Base-by-base conservation (phyloP, 2,329 filamentous ascomycete species). In the Cladosporium velox region DNA sequence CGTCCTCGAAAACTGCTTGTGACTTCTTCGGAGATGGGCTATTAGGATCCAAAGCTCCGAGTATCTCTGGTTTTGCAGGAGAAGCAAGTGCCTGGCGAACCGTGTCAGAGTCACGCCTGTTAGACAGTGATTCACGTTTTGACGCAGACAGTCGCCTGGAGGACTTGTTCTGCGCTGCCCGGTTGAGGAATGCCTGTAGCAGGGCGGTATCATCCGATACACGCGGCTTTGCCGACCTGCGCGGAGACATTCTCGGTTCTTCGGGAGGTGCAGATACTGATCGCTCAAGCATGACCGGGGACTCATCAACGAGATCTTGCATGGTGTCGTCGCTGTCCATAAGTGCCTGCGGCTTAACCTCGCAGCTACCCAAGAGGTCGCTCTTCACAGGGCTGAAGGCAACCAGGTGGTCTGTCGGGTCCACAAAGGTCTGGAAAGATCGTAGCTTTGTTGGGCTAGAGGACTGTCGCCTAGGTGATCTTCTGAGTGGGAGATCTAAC, bases 171-270 rank as follows among this genome's bases (percentile, higher is more conserved):
- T 81, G 78, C n/a, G 79, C 80, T n/a, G 81, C 81, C 10, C 81
- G 80, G 21, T 74, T 81, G 51, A 84, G 77, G 68, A 84, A 84
- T 41, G 82, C 81, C 67, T 82, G 81, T 5, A 84, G 73, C 18
- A 83, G 72, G 1, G 81, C 82, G 8, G 82, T 84, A 67, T 84
- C 82, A 64, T 82, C 81, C 73, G 68, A 83, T 58, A 71, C 77
- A 67, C 65, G 78, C 70, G 75, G 74, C 47, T 72, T 70, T 24
- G 68, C 54, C 32, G 70, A 67, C 67, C 69, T 73, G 28, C 65
- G 70, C 35, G 24, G 74, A 74, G 67, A 69, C 63, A 69, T 73
- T 32, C 71, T 67, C 5, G 74, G 73, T 64, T 75, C 72, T 63
- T 76, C 75, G 28, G 74, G 74, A 21, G 75, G 75, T n/a, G 75